Percentiles rank a stretch among this genome's conserved stretches.
Conservation (phyloP, 108 stramenopile species). For the Aurantiochytrium sp. region DNA sequence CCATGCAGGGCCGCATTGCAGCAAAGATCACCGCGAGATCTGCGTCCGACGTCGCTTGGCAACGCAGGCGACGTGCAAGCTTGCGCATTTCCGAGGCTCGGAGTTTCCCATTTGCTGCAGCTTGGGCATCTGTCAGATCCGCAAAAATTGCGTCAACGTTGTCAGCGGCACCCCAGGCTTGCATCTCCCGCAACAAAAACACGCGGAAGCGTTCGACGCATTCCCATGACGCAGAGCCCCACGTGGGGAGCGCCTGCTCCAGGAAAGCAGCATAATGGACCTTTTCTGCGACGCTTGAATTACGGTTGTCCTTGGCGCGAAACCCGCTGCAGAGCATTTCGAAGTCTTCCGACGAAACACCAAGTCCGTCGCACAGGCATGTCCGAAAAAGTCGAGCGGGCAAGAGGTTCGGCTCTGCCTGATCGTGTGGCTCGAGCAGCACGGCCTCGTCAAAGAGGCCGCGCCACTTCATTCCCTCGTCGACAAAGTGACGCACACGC, state of each 20-base stretch:
- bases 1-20: neutral
- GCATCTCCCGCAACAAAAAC: neutral
- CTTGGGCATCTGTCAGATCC: neutral
- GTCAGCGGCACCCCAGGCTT: neutral
- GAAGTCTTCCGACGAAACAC: neutral
- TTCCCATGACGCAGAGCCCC: neutral
- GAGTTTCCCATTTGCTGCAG: neutral
- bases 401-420: neutral
- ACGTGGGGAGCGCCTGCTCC: neutral
- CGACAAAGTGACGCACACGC: neutral
- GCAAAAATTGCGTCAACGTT: neutral
- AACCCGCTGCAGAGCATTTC: neutral
- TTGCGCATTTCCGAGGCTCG: neutral
- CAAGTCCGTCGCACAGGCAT: neutral
- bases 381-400: neutral
- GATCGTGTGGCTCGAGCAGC: neutral
- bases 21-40: neutral
- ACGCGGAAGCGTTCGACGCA: neutral
- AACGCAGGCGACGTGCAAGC: neutral
- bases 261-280: neutral
- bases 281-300: neutral
- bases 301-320: neutral
- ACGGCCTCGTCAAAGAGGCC: neutral
- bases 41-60: neutral
- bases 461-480: neutral